Conservation (phyloP, 352 stramenopile genomes). For the Halophytophthora polymorphica region DNA sequence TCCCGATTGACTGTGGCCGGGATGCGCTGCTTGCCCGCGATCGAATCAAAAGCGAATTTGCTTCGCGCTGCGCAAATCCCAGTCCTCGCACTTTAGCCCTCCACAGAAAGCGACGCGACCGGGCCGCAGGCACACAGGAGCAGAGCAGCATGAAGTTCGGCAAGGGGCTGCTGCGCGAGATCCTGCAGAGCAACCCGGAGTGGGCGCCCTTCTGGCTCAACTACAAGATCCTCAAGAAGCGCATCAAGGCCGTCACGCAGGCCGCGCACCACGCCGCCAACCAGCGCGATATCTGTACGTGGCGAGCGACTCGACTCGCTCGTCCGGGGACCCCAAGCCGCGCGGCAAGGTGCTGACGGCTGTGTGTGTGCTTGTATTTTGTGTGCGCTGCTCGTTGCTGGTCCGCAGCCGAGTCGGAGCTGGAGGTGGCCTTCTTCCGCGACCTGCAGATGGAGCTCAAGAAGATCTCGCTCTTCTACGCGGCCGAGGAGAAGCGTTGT, state of each 20-base stretch:
- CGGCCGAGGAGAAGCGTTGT: constrained; percentile 70
- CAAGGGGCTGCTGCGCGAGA: constrained; percentile 66
- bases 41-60: no score
- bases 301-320: no score
- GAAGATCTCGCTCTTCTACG: constrained; percentile 81
- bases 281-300: constrained; percentile 51
- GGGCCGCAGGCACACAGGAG: background rate
- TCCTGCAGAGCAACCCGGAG: constrained; percentile 73
- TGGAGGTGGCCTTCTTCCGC: constrained; percentile 79
- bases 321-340: no score
- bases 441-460: constrained; percentile 71
- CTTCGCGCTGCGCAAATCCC: no score
- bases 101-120: background rate
- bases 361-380: background rate
- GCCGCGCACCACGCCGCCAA: constrained; percentile 32
- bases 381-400: background rate
- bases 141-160: constrained; percentile 77
- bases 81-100: background rate
- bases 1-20: no score
- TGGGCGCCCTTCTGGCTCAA: constrained; percentile 87
- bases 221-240: constrained; percentile 85
- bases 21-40: no score
- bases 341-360: background rate
- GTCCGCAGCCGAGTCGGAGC: constrained; percentile 49
- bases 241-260: constrained; percentile 69